Evolutionary conservation across 805 yeast genomes (phyloP).

Genomic region (Metschnikowia lunata): DNA sequence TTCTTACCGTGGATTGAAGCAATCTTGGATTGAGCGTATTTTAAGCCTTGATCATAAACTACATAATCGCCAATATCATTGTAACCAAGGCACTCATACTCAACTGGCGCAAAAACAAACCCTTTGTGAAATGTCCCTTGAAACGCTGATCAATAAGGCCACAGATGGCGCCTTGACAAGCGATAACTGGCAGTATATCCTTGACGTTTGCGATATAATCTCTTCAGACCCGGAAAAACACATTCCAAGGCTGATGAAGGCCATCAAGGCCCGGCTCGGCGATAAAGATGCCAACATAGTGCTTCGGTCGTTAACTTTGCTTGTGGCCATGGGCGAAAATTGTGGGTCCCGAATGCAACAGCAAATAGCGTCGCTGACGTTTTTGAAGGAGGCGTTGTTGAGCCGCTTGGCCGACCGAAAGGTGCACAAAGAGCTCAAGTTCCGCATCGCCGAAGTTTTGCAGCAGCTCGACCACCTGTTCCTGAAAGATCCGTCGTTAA

Average conservation of each 20-base stretch:
- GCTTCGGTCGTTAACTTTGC: slow-evolving; percentile 33
- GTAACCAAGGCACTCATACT: background rate
- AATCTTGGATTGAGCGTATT: background rate
- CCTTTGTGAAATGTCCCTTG: slow-evolving; percentile 10
- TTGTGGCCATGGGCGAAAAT: slow-evolving; percentile 40
- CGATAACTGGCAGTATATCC: slow-evolving; percentile 42
- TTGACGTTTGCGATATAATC: slow-evolving; percentile 40
- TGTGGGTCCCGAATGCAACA: slow-evolving; percentile 44
- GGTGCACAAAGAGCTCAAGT: slow-evolving; percentile 66
- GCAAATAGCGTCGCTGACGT: slow-evolving; percentile 37
- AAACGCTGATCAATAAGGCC: slow-evolving; percentile 29
- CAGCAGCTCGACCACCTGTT: slow-evolving; percentile 64
- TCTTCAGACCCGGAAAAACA: slow-evolving; percentile 34
- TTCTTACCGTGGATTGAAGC: no score
- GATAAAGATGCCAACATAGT: slow-evolving; percentile 39
- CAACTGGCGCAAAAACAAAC: no score
- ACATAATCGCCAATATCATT: background rate
- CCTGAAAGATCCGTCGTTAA: slow-evolving; percentile 69
- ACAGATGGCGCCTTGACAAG: slow-evolving; percentile 39
- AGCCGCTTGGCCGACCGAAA: slow-evolving; percentile 47
- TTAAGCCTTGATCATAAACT: background rate
- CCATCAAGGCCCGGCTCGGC: slow-evolving; percentile 22
- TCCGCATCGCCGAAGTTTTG: slow-evolving; percentile 60
- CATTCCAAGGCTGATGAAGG: slow-evolving; percentile 30
- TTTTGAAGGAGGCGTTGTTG: slow-evolving; percentile 31